A percentile compares a stretch with the other conserved stretches of the same genome.
Evolutionary conservation across 225 moss, liverwort and hornwort genomes (phyloP).

Genomic region (Neckera pumila): DNA sequence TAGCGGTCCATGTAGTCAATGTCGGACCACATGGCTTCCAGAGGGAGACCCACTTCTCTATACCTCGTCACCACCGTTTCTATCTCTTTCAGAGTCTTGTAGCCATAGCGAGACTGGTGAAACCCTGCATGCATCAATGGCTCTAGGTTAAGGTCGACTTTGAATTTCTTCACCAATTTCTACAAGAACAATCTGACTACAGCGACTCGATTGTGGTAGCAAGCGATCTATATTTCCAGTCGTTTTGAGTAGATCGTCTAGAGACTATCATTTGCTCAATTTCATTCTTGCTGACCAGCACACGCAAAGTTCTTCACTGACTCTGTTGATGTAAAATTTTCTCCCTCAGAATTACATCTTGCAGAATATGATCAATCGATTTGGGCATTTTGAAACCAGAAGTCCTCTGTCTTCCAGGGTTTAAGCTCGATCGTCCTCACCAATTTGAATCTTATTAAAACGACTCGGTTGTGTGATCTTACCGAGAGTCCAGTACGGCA

Average conservation of each 20-base stretch:
- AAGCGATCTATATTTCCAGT: not conserved
- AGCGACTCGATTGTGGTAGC: not conserved
- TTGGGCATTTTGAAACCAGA: not conserved
- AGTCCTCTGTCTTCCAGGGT: not conserved
- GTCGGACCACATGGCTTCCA: constrained; percentile 57
- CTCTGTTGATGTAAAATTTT: not conserved
- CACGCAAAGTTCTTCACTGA: not conserved
- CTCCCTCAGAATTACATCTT: not conserved
- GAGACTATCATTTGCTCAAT: not conserved
- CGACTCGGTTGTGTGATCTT: not conserved
- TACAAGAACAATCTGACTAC: not conserved
- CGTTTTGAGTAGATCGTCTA: not conserved
- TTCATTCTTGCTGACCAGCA: not conserved
- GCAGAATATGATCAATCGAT: too few species aligned
- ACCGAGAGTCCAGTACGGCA: constrained; percentile 95
- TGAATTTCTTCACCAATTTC: not conserved
- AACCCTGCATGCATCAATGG: constrained; percentile 22
- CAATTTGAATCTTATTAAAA: not conserved
- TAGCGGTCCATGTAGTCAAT: constrained; percentile 55
- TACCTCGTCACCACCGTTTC: constrained; percentile 41
- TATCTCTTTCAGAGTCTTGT: constrained; percentile 25
- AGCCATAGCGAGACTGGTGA: constrained; percentile 58
- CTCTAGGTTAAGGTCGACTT: not conserved
- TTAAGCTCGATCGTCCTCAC: not conserved
- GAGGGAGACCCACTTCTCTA: constrained; percentile 24